Conservation (phyloP, 2,329 filamentous ascomycete species). For the Nigrospora osmanthi region DNA sequence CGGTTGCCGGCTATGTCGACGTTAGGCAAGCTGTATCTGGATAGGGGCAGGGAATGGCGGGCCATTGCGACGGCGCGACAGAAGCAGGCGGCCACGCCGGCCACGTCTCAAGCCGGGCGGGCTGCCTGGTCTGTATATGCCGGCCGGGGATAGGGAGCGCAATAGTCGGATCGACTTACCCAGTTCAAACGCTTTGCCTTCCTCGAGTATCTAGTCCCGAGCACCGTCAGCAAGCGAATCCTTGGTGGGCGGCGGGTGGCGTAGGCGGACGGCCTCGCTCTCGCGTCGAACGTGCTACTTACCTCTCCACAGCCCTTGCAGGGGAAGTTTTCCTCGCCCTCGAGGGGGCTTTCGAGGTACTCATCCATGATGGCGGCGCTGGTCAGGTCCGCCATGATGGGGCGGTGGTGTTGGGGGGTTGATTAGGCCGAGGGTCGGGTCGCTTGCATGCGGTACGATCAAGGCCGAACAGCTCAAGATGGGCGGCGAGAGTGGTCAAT, state of each 20-base stretch:
- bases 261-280: background rate
- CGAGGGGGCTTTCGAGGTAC: constrained; percentile 58
- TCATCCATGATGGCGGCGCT: constrained; percentile 42
- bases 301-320: constrained; percentile 94
- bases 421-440: background rate
- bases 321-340: constrained; percentile 76
- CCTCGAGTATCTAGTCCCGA: constrained; percentile 73
- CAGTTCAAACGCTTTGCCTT: constrained; percentile 96
- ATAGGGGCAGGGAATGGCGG: constrained; percentile 6
- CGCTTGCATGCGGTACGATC: no score
- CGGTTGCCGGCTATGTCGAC: constrained; percentile 70
- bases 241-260: background rate
- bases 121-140: background rate
- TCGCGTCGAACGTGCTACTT: constrained; percentile 21
- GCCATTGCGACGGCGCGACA: background rate
- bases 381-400: constrained; percentile 1
- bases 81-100: no score
- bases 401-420: background rate
- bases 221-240: constrained; percentile 12
- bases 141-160: background rate
- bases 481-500: no score
- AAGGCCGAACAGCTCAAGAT: no score
- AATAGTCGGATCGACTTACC: constrained; percentile 46
- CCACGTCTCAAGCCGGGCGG: background rate
- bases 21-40: constrained; percentile 16